A percentile compares a stretch with the other conserved stretches of the same genome.
phyloP scores from a whole-genome alignment of 2,329 filamentous ascomycete species.

The Spiromastix sp. region DNA sequence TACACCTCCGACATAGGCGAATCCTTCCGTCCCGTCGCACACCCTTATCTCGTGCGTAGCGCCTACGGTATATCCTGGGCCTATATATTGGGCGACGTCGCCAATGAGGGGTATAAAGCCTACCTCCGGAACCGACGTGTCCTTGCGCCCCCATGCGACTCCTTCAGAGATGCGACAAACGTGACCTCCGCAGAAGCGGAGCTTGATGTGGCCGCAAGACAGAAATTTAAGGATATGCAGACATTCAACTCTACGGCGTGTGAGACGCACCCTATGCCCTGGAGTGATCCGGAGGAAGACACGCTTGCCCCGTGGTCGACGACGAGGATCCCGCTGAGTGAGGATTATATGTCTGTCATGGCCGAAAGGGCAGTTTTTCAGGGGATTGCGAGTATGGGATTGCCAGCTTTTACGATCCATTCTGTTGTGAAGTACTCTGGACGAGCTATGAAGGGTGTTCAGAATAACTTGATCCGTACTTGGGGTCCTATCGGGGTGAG shows the following conservation, averaged over 20 bases:
- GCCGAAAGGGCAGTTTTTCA: constrained; percentile 86
- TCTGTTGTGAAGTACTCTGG: constrained; percentile 86
- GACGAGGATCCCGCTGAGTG: constrained; percentile 56
- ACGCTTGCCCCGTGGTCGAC: constrained; percentile 28
- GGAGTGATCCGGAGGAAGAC: constrained; percentile 19
- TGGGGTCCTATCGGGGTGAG: constrained; percentile 88
- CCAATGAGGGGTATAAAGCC: constrained; percentile 89
- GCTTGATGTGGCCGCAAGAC: constrained; percentile 4
- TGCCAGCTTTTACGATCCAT: constrained; percentile 90
- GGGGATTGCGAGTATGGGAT: constrained; percentile 79
- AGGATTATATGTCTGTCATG: constrained; percentile 89
- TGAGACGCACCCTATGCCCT: constrained; percentile 15
- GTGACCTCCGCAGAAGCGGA: constrained; percentile 3
- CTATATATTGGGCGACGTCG: constrained; percentile 83
- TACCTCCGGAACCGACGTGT: constrained; percentile 76
- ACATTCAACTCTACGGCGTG: constrained; percentile 6
- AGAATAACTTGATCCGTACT: constrained; percentile 65
- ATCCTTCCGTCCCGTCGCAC: constrained; percentile 85
- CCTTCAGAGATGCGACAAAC: constrained; percentile 25
- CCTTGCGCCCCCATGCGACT: constrained; percentile 55
- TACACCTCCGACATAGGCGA: constrained; percentile 97
- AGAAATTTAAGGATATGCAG: constrained; percentile 2
- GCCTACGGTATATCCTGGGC: constrained; percentile 91
- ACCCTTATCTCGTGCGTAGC: constrained; percentile 66
- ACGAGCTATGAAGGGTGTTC: constrained; percentile 68